Evolutionary conservation across 1,139 yeast genomes (phyloP).

Genomic region (Geotrichum cucujoidarum): DNA sequence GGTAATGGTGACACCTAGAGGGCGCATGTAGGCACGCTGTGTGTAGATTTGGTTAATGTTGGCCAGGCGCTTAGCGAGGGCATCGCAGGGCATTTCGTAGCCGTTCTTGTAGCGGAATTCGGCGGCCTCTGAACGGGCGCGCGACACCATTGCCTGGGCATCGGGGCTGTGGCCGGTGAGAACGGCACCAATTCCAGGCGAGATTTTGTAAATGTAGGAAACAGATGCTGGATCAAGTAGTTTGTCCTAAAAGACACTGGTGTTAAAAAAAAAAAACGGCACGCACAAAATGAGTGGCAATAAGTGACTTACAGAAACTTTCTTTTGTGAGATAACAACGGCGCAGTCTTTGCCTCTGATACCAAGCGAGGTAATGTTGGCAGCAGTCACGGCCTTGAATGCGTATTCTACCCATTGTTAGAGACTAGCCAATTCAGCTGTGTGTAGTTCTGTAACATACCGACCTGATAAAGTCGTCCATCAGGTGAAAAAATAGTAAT

Average conservation of each 20-base stretch:
- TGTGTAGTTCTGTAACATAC: constrained; percentile 24
- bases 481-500: constrained; percentile 98
- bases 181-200: constrained; percentile 80
- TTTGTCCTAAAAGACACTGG: constrained; percentile 52
- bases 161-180: constrained; percentile 97
- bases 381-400: constrained; percentile 90
- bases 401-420: constrained; percentile 56
- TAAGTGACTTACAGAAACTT: constrained; percentile 54
- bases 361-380: constrained; percentile 85
- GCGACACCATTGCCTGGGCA: constrained; percentile 81
- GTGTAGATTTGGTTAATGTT: constrained; percentile 92
- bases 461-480: constrained; percentile 95
- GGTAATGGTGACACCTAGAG: constrained; percentile 88
- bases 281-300: background rate
- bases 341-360: constrained; percentile 82
- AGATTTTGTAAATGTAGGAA: constrained; percentile 75
- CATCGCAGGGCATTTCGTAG: constrained; percentile 94
- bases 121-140: constrained; percentile 92
- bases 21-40: constrained; percentile 99
- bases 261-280: constrained; percentile 14
- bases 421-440: background rate
- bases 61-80: constrained; percentile 90
- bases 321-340: constrained; percentile 90
- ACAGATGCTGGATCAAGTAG: constrained; percentile 81
- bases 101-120: constrained; percentile 93